Evolutionary conservation across 2,329 filamentous ascomycete genomes (phyloP), one percentile per base, ranked within the genome.

Genomic region (Esteya vermicola): DNA sequence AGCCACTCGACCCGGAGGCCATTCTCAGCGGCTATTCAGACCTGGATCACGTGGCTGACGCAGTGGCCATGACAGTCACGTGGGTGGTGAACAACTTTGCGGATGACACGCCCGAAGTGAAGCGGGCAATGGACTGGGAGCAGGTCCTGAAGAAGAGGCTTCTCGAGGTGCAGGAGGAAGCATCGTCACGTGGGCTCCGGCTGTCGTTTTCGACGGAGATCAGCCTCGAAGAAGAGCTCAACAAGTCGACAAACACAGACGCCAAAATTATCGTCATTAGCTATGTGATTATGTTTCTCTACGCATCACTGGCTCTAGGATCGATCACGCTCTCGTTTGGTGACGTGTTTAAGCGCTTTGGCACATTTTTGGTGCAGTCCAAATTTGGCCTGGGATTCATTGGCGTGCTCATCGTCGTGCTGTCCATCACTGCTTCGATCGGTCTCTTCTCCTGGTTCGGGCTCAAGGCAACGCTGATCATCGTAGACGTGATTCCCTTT

Each of bases 251-350:
- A 37, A 98, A 98, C 58, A 96, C 91, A 0, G 91, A 98, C 58
- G 93, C 89, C 33, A 95, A 89, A 58, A 98, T 98, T 52, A 78
- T 98, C 20, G 76, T 89, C 40, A 81, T 98, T 60, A 96, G 89
- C 67, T 98, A 98, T 61, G 71, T 96, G 47, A 85, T 95, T 64
- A 98, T 98, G 91, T 98, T 98, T 60, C 63, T 98, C 46, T 98
- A 98, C 54, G 91, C 88, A 4, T 96, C 89, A 6, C 63, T 98
- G 39, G 88, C 91, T 1, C 68, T 98, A 0, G 91, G 91, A 1
- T 94, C 88, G 1, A 91, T 84, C 0, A 86, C 82, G 6, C 66
- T 93, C 42, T 84, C 80, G 1, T 63, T 88, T 43, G 75, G 72
- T 49, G 82, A 89, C 42, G 63, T 96, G 34, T 61, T 94, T 36